Evolutionary conservation across 2,329 filamentous ascomycete species (phyloP).

Genomic region (Diaporthe humulicola): DNA sequence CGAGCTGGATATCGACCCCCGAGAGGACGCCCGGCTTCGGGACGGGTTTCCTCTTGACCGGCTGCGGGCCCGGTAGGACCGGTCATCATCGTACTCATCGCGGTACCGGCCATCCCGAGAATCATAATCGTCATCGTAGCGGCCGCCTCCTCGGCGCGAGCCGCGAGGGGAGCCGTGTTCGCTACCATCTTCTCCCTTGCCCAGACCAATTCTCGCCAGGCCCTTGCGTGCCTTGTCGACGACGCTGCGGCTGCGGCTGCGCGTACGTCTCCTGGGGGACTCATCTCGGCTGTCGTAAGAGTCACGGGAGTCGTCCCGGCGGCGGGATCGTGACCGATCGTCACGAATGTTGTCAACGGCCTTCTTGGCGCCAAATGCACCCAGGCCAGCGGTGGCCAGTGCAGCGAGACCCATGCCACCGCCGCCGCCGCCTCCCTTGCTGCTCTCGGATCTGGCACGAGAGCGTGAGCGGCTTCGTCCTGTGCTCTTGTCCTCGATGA

Average conservation of each 20-base stretch:
- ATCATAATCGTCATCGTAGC: conserved; percentile 59
- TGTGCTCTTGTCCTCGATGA: conserved; percentile 70
- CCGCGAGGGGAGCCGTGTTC: conserved; percentile 43
- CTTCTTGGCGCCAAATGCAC: conserved; percentile 74
- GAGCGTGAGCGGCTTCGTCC: conserved; percentile 80
- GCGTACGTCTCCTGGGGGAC: conserved; percentile 53
- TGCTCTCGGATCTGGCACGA: conserved; percentile 73
- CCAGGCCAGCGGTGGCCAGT: conserved; percentile 72
- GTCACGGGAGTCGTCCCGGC: conserved; percentile 59
- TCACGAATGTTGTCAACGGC: conserved; percentile 55
- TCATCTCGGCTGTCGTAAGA: conserved; percentile 59
- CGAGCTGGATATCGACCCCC: conserved; percentile 64
- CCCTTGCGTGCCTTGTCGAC: conserved; percentile 73
- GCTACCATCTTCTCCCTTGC: conserved; percentile 56
- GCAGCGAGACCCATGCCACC: conserved; percentile 69
- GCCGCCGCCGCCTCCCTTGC: conserved; percentile 54
- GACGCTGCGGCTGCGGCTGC: conserved; percentile 72
- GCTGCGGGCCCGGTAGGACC: conserved; percentile 55
- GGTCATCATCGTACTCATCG: conserved; percentile 63
- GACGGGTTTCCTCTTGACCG: conserved; percentile 53
- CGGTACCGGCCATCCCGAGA: conserved; percentile 51
- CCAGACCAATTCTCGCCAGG: conserved; percentile 72
- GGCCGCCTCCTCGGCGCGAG: conserved; percentile 45
- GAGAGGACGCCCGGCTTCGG: conserved; percentile 49
- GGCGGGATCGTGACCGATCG: conserved; percentile 60